Base-by-base conservation (phyloP, 2,329 filamentous ascomycete genomes). In the Arthrobotrys sphaeroides region DNA sequence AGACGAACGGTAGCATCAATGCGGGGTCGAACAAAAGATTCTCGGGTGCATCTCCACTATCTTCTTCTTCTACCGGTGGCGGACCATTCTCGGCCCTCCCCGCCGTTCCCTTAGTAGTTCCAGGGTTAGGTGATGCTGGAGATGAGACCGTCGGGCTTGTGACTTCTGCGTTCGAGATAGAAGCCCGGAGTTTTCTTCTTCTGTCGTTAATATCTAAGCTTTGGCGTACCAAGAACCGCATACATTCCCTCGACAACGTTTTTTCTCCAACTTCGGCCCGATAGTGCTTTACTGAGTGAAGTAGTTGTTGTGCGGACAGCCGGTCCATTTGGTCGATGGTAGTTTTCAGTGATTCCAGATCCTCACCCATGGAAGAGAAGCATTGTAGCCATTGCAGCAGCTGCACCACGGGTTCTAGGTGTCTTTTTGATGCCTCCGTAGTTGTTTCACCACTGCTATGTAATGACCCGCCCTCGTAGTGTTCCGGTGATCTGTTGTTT, bases 321-420 rank as follows among this genome's bases (percentile, higher is more conserved):
- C 90, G 87, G 78, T 93, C 93, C 42, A 99, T 86, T 82, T 98
- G 95, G 80, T 97, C 90, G 20, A 98, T 84, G 0, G 95, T 99
- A 13, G 89, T 92, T 28, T 96, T 89, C 13, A 99, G 86, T 1
- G 93, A 92, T 80, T 97, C 93, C 38, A 95, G 85, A 80, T 98
- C 94, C 80, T 98, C 93, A 3, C 90, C 93, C 2, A 98, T 87
- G 0, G 93, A 97, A 0, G 95, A 98, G 83, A 98, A 98, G 82
- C 94, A 97, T 82, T 99, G 95, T 36, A 99, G 85, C 95, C 95
- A 99, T 83, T 99, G 95, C 4, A 99, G 85, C 1, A 99, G 86
- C 82, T 99, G 95, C 66, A 98, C 94, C 18, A 97, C 88, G 3
- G 95, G 95, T 5, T 92, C 91, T 18, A 99, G 86, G 82, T 99